A percentile compares a stretch with the other conserved stretches of the same genome.
Conservation (phyloP, 148 eudicot genomes). For the Vaccinium vitisidaea region DNA sequence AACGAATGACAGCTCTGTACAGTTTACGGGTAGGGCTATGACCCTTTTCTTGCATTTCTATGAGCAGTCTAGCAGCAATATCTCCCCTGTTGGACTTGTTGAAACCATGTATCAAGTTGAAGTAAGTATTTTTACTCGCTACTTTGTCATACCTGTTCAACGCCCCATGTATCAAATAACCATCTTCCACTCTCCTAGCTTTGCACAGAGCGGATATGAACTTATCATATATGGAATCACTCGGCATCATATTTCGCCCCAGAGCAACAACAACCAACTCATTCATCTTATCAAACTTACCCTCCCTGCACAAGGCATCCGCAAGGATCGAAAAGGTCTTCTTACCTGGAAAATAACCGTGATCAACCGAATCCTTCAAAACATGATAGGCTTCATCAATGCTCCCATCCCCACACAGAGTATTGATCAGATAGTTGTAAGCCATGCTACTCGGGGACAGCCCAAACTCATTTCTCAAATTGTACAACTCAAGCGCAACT, state of each 20-base stretch:
- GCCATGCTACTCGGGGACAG: slow-evolving; percentile 64
- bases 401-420: slow-evolving; percentile 64
- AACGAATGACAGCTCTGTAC: slow-evolving; percentile 45
- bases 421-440: slow-evolving; percentile 62
- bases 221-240: slow-evolving; percentile 41
- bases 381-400: slow-evolving; percentile 63
- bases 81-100: slow-evolving; percentile 51
- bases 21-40: slow-evolving; percentile 37
- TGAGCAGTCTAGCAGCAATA: slow-evolving; percentile 62
- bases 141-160: slow-evolving; percentile 45
- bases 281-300: slow-evolving; percentile 75
- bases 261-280: slow-evolving; percentile 56
- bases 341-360: slow-evolving; percentile 57
- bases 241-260: slow-evolving; percentile 42
- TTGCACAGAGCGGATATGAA: slow-evolving; percentile 65
- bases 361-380: slow-evolving; percentile 47
- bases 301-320: slow-evolving; percentile 72
- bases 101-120: slow-evolving; percentile 59
- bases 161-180: slow-evolving; percentile 53
- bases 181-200: slow-evolving; percentile 64
- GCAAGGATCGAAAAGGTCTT: slow-evolving; percentile 64
- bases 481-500: slow-evolving; percentile 58
- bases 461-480: slow-evolving; percentile 54
- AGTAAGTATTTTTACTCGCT: slow-evolving; percentile 41
- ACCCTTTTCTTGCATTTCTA: slow-evolving; percentile 94